Conservation (phyloP, 495 filamentous ascomycete species). For the Margaritispora aquatica region DNA sequence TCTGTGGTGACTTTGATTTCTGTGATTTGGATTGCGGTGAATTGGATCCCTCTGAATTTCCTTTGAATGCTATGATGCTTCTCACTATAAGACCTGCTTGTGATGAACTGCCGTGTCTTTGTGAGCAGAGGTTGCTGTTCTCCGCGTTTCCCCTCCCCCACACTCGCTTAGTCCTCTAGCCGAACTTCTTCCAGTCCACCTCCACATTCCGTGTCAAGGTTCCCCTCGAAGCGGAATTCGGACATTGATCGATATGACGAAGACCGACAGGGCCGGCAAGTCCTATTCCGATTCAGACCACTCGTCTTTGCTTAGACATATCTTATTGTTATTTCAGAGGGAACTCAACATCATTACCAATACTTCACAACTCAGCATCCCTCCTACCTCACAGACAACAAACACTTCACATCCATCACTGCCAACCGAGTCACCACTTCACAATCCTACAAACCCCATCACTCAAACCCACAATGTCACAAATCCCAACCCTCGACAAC, state of each 20-base stretch:
- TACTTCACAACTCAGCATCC: too few relatives aligned
- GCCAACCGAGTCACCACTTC: too few relatives aligned
- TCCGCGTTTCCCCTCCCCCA: not conserved
- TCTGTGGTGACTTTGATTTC: not conserved
- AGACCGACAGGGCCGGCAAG: not conserved
- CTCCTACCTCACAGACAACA: not conserved
- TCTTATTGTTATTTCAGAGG: too few relatives aligned
- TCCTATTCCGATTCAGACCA: not conserved
- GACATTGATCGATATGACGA: not conserved
- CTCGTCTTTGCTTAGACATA: too few relatives aligned
- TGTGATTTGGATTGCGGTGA: too few relatives aligned
- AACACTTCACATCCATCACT: not conserved
- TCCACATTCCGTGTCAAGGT: not conserved
- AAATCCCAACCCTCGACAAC: constrained; percentile 6
- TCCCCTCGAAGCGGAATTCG: not conserved
- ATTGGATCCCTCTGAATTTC: too few relatives aligned
- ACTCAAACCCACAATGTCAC: not conserved
- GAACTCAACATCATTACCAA: too few relatives aligned
- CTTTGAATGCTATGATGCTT: not conserved
- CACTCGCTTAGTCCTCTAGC: not conserved
- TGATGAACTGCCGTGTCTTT: not conserved
- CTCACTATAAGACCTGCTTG: not conserved
- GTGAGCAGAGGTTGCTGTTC: too few relatives aligned
- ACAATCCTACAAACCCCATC: not conserved
- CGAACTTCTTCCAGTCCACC: not conserved